phyloP scores from a whole-genome alignment of 495 filamentous ascomycete genomes.

The Aspergillus kassunensis region DNA sequence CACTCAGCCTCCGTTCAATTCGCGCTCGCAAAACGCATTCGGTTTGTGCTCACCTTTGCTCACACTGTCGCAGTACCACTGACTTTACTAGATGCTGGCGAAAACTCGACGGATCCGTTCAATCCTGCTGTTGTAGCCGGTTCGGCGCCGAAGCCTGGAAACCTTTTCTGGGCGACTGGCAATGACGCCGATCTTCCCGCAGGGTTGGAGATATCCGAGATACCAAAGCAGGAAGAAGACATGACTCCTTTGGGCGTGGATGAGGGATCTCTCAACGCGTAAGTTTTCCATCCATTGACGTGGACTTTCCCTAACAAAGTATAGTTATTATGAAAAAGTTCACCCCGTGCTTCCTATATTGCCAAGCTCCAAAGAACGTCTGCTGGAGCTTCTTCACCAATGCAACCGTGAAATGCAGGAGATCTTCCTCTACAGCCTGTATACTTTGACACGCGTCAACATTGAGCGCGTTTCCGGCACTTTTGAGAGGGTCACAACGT shows the following conservation, averaged over 20 bases:
- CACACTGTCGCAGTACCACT: slow-evolving; percentile 11
- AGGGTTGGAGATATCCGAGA: slow-evolving; percentile 35
- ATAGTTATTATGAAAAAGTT: slow-evolving; percentile 66
- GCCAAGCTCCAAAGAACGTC: slow-evolving; percentile 58
- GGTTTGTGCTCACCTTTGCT: slow-evolving; percentile 19
- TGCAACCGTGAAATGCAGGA: slow-evolving; percentile 60
- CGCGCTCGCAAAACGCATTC: slow-evolving; percentile 40
- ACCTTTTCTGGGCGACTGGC: slow-evolving; percentile 36
- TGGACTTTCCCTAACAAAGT: slow-evolving; percentile 17
- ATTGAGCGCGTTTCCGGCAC: slow-evolving; percentile 31
- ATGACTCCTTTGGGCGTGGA: slow-evolving; percentile 41
- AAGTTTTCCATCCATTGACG: slow-evolving; percentile 17
- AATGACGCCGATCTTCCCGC: slow-evolving; percentile 35
- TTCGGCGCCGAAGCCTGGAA: slow-evolving; percentile 34
- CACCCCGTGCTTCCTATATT: slow-evolving; percentile 75
- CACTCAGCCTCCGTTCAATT: slow-evolving; percentile 42
- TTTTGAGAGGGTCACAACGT: slow-evolving; percentile 40
- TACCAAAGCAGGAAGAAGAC: slow-evolving; percentile 38
- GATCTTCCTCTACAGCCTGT: slow-evolving; percentile 68
- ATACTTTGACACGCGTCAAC: slow-evolving; percentile 43
- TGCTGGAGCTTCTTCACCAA: slow-evolving; percentile 57
- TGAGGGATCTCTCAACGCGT: slow-evolving; percentile 42
- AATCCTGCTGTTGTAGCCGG: slow-evolving; percentile 28
- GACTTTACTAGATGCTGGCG: slow-evolving; percentile 30
- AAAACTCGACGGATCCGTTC: slow-evolving; percentile 44